Percentiles rank a stretch among this genome's conserved stretches.
These are phyloP conservation scores for Picea glauca DNA, from an alignment of 75 land plant species.

Conservation along the genomic window DNA sequence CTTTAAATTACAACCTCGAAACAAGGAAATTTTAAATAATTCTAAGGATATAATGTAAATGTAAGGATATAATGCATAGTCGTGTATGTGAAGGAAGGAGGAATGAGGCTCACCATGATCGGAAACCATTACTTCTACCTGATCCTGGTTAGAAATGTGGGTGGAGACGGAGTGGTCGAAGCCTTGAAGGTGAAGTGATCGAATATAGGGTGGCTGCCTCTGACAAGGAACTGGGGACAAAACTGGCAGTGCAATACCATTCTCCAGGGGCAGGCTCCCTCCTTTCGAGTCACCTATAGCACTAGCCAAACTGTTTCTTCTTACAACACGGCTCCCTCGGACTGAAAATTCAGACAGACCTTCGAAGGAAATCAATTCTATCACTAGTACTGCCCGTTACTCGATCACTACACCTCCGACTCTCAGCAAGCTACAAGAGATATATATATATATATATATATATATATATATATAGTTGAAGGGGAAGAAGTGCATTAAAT, in stretches of 20 bases:
- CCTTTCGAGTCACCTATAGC: slow-evolving; percentile 29
- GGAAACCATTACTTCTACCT: slow-evolving; percentile 28
- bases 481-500: too few species aligned
- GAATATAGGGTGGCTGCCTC: slow-evolving; percentile 27
- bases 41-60: neutral
- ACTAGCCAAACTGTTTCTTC: slow-evolving; percentile 9
- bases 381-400: too few species aligned
- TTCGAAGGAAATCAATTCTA: too few species aligned
- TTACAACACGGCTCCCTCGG: too few species aligned
- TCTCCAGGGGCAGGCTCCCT: slow-evolving; percentile 27
- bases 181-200: slow-evolving; percentile 33
- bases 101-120: slow-evolving; percentile 36
- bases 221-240: slow-evolving; percentile 52
- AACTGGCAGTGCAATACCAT: slow-evolving; percentile 27
- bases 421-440: too few species aligned
- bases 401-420: too few species aligned
- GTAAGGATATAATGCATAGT: slow-evolving; percentile 4
- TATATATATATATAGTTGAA: too few species aligned
- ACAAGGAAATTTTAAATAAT: neutral
- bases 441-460: too few species aligned
- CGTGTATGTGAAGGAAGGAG: slow-evolving; percentile 28
- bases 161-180: slow-evolving; percentile 33
- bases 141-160: slow-evolving; percentile 41
- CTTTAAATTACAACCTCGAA: too few species aligned
- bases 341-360: too few species aligned